phyloP scores from a whole-genome alignment of 495 filamentous ascomycete species.

The Cryomyces antarcticus region DNA sequence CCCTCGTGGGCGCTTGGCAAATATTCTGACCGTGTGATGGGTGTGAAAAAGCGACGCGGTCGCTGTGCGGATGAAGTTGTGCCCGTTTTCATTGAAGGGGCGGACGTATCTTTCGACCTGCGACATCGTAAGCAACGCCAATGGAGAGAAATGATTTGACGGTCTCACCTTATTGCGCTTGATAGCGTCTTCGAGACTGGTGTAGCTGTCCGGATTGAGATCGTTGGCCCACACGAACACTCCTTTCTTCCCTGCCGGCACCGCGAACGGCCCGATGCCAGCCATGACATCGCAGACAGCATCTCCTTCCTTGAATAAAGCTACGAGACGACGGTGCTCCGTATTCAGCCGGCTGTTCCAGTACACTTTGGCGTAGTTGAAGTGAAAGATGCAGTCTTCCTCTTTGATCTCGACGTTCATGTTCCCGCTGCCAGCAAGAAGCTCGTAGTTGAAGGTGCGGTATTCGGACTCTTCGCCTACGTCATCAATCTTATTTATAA shows the following conservation, averaged over 20 bases:
- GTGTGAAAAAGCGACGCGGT: slow-evolving; percentile 36
- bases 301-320: slow-evolving; percentile 60
- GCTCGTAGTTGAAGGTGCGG: slow-evolving; percentile 82
- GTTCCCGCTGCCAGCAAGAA: slow-evolving; percentile 63
- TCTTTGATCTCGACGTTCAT: slow-evolving; percentile 58
- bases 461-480: slow-evolving; percentile 71
- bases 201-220: slow-evolving; percentile 75
- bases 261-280: slow-evolving; percentile 84
- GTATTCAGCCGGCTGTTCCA: slow-evolving; percentile 85
- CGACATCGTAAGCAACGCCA: neutral
- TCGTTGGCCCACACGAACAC: slow-evolving; percentile 97
- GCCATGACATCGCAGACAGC: slow-evolving; percentile 96
- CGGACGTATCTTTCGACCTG: slow-evolving; percentile 54
- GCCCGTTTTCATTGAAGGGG: slow-evolving; percentile 62
- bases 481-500: slow-evolving; percentile 88
- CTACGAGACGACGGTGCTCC: slow-evolving; percentile 67
- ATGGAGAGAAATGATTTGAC: neutral
- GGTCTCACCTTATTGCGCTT: slow-evolving; percentile 48
- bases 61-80: slow-evolving; percentile 52
- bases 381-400: slow-evolving; percentile 40
- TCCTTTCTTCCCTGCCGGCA: slow-evolving; percentile 73
- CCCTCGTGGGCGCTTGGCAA: neutral
- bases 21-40: slow-evolving; percentile 22
- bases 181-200: slow-evolving; percentile 47
- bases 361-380: slow-evolving; percentile 78